Percentiles rank a stretch among this genome's conserved stretches.
These are phyloP conservation scores for Scytalidium sp. DNA, from an alignment of 2,329 filamentous ascomycete genomes.

Conservation along the genomic window DNA sequence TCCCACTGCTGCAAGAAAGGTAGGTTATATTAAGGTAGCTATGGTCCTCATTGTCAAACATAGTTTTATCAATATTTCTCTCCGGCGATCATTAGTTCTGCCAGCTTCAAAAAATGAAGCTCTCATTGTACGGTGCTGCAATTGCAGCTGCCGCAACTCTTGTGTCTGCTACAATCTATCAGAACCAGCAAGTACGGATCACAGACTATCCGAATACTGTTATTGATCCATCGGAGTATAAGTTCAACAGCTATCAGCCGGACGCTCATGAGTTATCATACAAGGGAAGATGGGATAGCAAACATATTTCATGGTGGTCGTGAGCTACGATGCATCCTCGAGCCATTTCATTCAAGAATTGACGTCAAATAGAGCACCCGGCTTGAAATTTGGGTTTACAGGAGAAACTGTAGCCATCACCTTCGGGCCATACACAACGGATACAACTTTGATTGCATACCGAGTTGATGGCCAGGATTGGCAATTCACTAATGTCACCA, in stretches of 20 bases:
- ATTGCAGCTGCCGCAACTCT: conserved; percentile 6
- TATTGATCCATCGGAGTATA: conserved; percentile 31
- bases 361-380: conserved; percentile 11
- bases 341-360: not conserved
- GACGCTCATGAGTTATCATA: conserved; percentile 54
- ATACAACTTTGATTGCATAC: conserved; percentile 49
- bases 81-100: not conserved
- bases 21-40: not conserved
- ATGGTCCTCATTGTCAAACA: not conserved
- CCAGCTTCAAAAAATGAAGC: conserved; percentile 10
- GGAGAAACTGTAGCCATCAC: conserved; percentile 19
- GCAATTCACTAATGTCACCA: conserved; percentile 59
- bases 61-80: not conserved
- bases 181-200: conserved; percentile 32
- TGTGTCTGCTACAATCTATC: conserved; percentile 20
- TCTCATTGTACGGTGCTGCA: conserved; percentile 4
- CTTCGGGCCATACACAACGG: conserved; percentile 28
- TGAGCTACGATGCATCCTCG: conserved; percentile 28
- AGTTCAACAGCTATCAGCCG: conserved; percentile 47
- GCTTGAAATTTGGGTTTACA: conserved; percentile 22
- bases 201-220: conserved; percentile 39
- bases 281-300: conserved; percentile 61
- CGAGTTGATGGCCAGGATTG: conserved; percentile 57
- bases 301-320: conserved; percentile 60
- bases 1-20: not conserved